Evolutionary conservation across 2,329 filamentous ascomycete genomes (phyloP), one percentile per base, ranked within the genome.

Genomic region (Nigrospora osmanthi): DNA sequence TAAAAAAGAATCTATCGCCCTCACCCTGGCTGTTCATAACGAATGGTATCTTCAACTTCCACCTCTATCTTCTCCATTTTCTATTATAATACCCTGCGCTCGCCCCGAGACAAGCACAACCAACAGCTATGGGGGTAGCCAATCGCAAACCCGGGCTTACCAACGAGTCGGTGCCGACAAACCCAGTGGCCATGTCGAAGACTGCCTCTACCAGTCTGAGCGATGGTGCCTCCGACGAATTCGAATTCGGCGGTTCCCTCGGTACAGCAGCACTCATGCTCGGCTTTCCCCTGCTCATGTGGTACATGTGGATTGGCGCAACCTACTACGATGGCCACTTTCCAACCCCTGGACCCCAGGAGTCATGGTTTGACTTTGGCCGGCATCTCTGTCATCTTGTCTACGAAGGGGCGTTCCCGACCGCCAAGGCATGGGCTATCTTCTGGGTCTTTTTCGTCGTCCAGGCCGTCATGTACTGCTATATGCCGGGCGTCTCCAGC

Each of bases 271-370:
- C 78, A 53, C 89, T 96, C 79, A 97, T 97, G 88, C 75, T 89
- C 50, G 81, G 85, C 38, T 98, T 97, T 67, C 93, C 93, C 14
- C 50, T 84, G 33, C 76, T 98, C 56, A 97, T 97, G 91, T 96
- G 88, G 78, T 97, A 96, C 71, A 95, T 97, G 90, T 97, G 90
- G 89, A 83, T 95, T 64, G 93, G 93, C 41, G 87, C 91, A 28
- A 90, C 83, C 42, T 95, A 91, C 70, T 97, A 96, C 68, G 72
- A 89, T 60, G 91, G 91, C 54, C 81, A 85, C 50, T 73, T 94
- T 42, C 93, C 93, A n/a, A 68, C 71, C 35, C 86, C 81, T 2
- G 68, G 69, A 2, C 62, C 77, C 35, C 85, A 78, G 34, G 76
- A 95, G 71, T 81, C 74, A 53, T 80, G 80, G 62, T 53, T 59